Base-by-base conservation (phyloP, 768 basidiomycete genomes). In the Tylopilus felleus region DNA sequence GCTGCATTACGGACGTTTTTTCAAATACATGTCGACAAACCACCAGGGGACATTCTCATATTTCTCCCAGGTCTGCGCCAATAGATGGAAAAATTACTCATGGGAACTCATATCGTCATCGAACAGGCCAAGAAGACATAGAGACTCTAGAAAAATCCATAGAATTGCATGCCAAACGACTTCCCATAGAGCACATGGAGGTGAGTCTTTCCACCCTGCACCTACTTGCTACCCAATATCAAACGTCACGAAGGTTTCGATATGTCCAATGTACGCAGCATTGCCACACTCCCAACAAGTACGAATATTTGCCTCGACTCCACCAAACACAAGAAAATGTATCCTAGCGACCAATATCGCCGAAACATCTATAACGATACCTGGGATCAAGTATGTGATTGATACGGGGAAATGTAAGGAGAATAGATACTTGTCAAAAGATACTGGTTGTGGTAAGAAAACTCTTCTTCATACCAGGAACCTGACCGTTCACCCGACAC, bases 341-440 rank as follows among this genome's bases (percentile, higher is more conserved):
- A 93, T 99, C 58, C 77, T 99, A 36, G 88, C 97, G 2, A 99
- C 97, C 17, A 99, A 98, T 71, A 95, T 99, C 54, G 97, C 97
- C 12, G 97, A 99, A 71, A 98, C 97, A 0, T 92, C 90, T 13
- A 93, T 99, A 67, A 98, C 97, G 14, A 97, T 99, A 65, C 93
- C 95, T 4, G 94, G 94, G 0, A 86, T 99, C 52, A 88, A 83
- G 63, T 98, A 91, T 69, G 95, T 99, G 8, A 90, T 99, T 36
- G 97, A 99, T 71, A 89, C 93, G 0, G 97, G 97, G 2, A 88
- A 94, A 69, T 91, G 88, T 65, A 99, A 98, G 70, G 95, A 98
- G 74, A 97, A 96, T 72, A 80, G 87, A 55, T 94, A 87, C 66
- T 69, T 96, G 21, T 82, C 86, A 12, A 77, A 79, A 65, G 74